A percentile compares a stretch with the other conserved stretches of the same genome.
phyloP scores from a whole-genome alignment of 2,329 filamentous ascomycete genomes.

The Parastagonospora avenae region DNA sequence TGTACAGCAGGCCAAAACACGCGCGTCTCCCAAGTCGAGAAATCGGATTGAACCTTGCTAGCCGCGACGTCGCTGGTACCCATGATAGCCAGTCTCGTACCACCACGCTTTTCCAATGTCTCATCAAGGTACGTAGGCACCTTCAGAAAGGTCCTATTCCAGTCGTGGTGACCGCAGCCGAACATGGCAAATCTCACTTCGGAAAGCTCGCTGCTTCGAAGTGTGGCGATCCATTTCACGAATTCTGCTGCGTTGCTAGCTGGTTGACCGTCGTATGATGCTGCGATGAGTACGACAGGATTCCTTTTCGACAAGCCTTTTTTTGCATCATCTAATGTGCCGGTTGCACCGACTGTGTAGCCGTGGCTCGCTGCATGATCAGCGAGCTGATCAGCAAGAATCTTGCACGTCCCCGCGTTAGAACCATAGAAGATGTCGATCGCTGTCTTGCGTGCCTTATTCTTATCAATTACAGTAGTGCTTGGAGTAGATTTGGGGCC shows the following conservation, averaged over 20 bases:
- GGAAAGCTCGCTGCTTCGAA: constrained; percentile 56
- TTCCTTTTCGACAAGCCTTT: constrained; percentile 64
- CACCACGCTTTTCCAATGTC: constrained; percentile 57
- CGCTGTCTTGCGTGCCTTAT: constrained; percentile 41
- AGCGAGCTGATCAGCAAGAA: constrained; percentile 67
- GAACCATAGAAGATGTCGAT: constrained; percentile 75
- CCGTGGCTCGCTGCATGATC: constrained; percentile 64
- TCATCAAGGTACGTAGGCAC: constrained; percentile 68
- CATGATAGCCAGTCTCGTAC: constrained; percentile 34
- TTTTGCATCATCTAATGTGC: constrained; percentile 66
- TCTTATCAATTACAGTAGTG: not conserved
- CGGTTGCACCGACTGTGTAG: constrained; percentile 38
- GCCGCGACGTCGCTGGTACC: constrained; percentile 21
- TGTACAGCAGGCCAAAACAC: too few relatives aligned
- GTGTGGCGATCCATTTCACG: constrained; percentile 66
- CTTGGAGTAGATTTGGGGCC: too few relatives aligned
- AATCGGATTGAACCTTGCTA: constrained; percentile 32
- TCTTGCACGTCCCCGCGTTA: constrained; percentile 76
- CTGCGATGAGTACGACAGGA: constrained; percentile 70
- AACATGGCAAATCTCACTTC: constrained; percentile 71
- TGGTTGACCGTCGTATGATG: constrained; percentile 76
- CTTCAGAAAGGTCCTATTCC: constrained; percentile 66
- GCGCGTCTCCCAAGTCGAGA: too few relatives aligned
- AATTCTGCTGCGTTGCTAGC: constrained; percentile 75
- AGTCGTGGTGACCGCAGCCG: constrained; percentile 67